Evolutionary conservation across 257 asterid species (phyloP).

Genomic region (Ilex asprella): DNA sequence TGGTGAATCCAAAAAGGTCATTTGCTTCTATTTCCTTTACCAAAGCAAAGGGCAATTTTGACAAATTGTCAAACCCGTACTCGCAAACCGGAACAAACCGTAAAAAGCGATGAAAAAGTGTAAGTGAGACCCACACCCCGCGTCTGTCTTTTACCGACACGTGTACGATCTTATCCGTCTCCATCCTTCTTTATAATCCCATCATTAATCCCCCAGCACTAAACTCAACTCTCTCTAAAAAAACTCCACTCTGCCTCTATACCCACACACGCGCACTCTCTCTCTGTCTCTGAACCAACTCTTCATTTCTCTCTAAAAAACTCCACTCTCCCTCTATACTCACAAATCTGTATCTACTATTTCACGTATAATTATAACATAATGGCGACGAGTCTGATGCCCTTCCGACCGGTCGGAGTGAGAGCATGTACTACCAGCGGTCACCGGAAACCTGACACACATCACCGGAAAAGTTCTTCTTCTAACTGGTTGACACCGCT

Average conservation of each 20-base stretch:
- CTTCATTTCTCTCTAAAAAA: too few species aligned
- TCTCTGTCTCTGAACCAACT: neutral
- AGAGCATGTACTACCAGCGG: neutral
- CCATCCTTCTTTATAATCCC: neutral
- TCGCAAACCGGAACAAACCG: neutral
- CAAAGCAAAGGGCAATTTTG: too few species aligned
- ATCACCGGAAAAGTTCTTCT: neutral
- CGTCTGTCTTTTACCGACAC: neutral
- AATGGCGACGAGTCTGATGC: neutral
- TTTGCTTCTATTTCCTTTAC: too few species aligned
- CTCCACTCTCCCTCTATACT: too few species aligned
- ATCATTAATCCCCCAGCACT: neutral
- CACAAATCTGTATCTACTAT: too few species aligned
- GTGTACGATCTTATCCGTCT: neutral
- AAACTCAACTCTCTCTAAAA: too few species aligned
- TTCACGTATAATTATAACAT: too few species aligned
- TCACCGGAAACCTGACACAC: neutral
- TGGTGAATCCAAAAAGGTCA: too few species aligned
- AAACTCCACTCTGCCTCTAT: too few species aligned
- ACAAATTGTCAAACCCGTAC: too few species aligned
- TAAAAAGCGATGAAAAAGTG: neutral
- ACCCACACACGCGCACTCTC: neutral
- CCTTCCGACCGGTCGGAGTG: neutral
- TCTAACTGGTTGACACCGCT: neutral
- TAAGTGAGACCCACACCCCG: neutral